Evolutionary conservation across 306 rosid genomes (phyloP).

Genomic region (Medicago arabica): DNA sequence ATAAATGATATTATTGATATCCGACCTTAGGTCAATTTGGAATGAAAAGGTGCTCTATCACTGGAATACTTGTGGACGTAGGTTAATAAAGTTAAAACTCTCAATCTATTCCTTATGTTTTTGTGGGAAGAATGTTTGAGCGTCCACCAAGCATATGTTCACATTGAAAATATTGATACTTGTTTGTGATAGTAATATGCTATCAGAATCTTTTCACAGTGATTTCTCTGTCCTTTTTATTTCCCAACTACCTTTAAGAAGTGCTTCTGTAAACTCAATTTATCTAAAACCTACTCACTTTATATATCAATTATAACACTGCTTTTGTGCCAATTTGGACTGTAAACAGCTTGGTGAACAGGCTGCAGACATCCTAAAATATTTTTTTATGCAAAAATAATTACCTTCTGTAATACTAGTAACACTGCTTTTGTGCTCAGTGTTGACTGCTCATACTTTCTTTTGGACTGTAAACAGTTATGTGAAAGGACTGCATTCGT

Average conservation of each 20-base stretch:
- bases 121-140: not conserved
- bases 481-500: conserved; percentile 78
- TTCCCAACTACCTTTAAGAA: not conserved
- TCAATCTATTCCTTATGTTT: not conserved
- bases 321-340: too few relatives aligned
- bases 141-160: not conserved
- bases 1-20: too few relatives aligned
- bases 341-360: too few relatives aligned
- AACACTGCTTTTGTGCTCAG: conserved; percentile 23
- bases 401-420: not conserved
- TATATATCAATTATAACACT: too few relatives aligned
- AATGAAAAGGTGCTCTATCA: not conserved
- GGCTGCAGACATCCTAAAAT: too few relatives aligned
- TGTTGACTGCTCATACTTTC: conserved; percentile 29
- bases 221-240: not conserved
- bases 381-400: not conserved
- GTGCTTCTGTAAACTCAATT: conserved; percentile 17
- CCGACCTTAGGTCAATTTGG: not conserved
- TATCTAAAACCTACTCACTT: not conserved
- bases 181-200: not conserved
- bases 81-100: not conserved
- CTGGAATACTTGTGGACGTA: not conserved
- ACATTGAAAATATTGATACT: not conserved
- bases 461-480: conserved; percentile 53
- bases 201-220: not conserved